phyloP scores from a whole-genome alignment of 148 eudicot genomes.

The Oxyria digyna region DNA sequence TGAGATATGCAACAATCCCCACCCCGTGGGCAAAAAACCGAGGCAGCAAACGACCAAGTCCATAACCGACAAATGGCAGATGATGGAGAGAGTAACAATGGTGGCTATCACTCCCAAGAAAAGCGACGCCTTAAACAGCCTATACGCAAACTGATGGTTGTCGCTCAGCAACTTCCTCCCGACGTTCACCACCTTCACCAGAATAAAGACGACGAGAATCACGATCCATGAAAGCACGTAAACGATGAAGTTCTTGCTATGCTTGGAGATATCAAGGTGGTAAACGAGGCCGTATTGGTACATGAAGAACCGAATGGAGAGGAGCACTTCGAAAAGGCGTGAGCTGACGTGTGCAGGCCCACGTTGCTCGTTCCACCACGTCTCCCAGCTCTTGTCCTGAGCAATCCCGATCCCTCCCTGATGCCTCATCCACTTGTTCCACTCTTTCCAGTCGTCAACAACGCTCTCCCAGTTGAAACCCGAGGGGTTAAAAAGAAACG shows the following conservation, averaged over 20 bases:
- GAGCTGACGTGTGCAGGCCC: slow-evolving; percentile 48
- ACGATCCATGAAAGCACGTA: slow-evolving; percentile 93
- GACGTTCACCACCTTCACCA: slow-evolving; percentile 66
- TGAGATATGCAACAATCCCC: slow-evolving; percentile 86
- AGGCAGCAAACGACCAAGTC: slow-evolving; percentile 79
- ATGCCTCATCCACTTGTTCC: slow-evolving; percentile 91
- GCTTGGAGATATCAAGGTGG: slow-evolving; percentile 74
- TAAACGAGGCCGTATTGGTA: slow-evolving; percentile 96
- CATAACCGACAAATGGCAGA: slow-evolving; percentile 54
- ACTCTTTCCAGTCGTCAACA: slow-evolving; percentile 88
- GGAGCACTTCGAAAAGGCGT: slow-evolving; percentile 53
- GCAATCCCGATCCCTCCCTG: slow-evolving; percentile 86
- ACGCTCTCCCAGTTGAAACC: slow-evolving; percentile 84
- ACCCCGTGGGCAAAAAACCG: slow-evolving; percentile 87
- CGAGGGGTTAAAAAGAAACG: slow-evolving; percentile 87
- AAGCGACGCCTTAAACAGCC: slow-evolving; percentile 71
- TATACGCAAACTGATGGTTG: slow-evolving; percentile 59
- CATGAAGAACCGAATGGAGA: slow-evolving; percentile 69
- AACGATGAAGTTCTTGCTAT: slow-evolving; percentile 57
- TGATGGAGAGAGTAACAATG: slow-evolving; percentile 42
- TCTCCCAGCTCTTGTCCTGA: slow-evolving; percentile 96
- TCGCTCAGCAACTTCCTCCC: slow-evolving; percentile 58
- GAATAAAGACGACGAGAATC: slow-evolving; percentile 52
- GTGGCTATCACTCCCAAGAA: slow-evolving; percentile 65
- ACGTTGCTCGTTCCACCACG: slow-evolving; percentile 97